A percentile compares a stretch with the other conserved stretches of the same genome.
Evolutionary conservation across 1,139 yeast species (phyloP).

Genomic region (Magnusiomyces magnusii): DNA sequence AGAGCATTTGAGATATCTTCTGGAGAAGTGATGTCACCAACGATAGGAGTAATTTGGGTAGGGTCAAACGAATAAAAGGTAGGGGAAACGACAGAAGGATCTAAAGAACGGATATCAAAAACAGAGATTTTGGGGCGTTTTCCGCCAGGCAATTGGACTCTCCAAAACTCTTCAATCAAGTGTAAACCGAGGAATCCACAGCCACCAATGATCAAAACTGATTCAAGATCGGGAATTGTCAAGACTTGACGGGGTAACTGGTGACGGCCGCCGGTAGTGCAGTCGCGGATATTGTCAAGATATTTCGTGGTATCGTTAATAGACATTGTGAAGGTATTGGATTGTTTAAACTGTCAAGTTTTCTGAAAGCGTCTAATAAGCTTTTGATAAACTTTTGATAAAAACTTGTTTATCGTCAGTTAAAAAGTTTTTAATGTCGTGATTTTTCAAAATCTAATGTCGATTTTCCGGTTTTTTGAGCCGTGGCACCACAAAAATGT

Average conservation of each 20-base stretch:
- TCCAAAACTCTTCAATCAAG: conserved; percentile 74
- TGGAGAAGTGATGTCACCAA: conserved; percentile 79
- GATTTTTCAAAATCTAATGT: no score
- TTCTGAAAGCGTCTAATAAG: no score
- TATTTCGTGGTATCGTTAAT: background rate
- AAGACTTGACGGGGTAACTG: conserved; percentile 1
- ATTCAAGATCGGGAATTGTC: conserved; percentile 30
- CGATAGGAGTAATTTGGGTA: conserved; percentile 47
- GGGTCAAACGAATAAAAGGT: conserved; percentile 68
- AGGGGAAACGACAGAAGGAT: conserved; percentile 51
- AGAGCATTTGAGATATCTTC: conserved; percentile 64
- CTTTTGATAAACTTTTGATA: no score
- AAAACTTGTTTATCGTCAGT: no score
- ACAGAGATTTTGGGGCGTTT: conserved; percentile 77
- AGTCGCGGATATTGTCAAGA: conserved; percentile 1
- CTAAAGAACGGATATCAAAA: conserved; percentile 78
- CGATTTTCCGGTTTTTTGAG: background rate
- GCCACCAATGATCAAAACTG: conserved; percentile 86
- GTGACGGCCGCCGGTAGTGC: background rate
- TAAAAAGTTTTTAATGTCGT: no score
- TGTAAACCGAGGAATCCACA: conserved; percentile 94
- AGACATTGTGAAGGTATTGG: background rate
- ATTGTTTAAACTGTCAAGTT: no score
- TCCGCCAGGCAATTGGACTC: conserved; percentile 30
- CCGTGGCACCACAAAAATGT: background rate